Conservation (phyloP, 768 basidiomycete genomes). For the Pleurotus ostreatus region DNA sequence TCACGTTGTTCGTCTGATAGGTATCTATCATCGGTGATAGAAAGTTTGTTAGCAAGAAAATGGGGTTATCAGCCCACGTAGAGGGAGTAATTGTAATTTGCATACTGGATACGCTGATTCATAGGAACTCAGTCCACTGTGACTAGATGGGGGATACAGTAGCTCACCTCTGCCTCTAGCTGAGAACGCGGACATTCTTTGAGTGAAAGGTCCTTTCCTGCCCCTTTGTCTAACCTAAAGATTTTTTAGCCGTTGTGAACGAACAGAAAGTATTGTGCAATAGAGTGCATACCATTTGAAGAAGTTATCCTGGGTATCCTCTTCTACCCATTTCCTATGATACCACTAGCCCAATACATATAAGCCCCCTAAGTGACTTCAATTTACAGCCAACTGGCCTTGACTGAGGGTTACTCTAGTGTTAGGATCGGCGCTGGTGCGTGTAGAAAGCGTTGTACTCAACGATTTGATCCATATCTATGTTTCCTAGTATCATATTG, state of each 20-base stretch:
- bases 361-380: too few species aligned
- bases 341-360: slow-evolving; percentile 39
- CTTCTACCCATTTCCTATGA: slow-evolving; percentile 53
- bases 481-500: slow-evolving; percentile 38
- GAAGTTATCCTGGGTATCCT: slow-evolving; percentile 62
- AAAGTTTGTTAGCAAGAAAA: too few species aligned
- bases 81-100: background rate
- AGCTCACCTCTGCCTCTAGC: slow-evolving; percentile 52
- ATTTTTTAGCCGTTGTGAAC: background rate
- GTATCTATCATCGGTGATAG: slow-evolving; percentile 32
- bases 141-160: background rate
- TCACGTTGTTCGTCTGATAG: slow-evolving; percentile 54
- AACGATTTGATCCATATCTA: slow-evolving; percentile 60
- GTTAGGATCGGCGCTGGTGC: background rate
- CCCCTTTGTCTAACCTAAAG: slow-evolving; percentile 58
- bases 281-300: slow-evolving; percentile 45
- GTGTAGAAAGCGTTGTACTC: slow-evolving; percentile 18
- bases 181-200: slow-evolving; percentile 56
- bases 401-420: slow-evolving; percentile 28
- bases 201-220: slow-evolving; percentile 50
- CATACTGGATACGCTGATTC: slow-evolving; percentile 40
- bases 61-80: background rate
- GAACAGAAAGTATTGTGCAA: background rate
- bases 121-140: background rate
- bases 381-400: slow-evolving; percentile 23